Evolutionary conservation across 75 land plant species (phyloP).

Genomic region (Sequoiadendron giganteum): DNA sequence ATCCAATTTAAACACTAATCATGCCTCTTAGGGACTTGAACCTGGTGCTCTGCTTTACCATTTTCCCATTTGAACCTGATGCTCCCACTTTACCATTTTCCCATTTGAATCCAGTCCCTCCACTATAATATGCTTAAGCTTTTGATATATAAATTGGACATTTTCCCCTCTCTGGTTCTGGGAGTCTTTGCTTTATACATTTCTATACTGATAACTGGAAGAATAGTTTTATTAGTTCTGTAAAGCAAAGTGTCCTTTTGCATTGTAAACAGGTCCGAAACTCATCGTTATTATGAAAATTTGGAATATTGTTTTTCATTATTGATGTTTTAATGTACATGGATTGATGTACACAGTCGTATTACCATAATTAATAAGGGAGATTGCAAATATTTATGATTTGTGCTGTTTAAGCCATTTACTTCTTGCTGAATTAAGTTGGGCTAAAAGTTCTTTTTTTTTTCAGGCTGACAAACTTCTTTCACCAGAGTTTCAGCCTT

Average conservation of each 20-base stretch:
- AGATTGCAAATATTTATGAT: background rate
- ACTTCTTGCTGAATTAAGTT: background rate
- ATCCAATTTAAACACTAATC: background rate
- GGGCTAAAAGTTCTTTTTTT: background rate
- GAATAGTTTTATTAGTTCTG: background rate
- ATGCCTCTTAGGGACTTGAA: background rate
- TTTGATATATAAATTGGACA: background rate
- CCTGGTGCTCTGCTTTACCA: background rate
- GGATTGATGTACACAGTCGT: background rate
- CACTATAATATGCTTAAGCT: background rate
- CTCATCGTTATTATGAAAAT: background rate
- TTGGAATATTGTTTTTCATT: background rate
- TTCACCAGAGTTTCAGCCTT: slow-evolving; percentile 94
- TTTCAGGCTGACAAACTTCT: slow-evolving; percentile 93
- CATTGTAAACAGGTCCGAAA: background rate
- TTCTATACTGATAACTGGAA: background rate
- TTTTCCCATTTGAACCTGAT: too few relatives aligned
- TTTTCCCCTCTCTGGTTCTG: background rate
- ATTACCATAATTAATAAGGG: background rate
- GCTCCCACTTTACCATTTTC: background rate
- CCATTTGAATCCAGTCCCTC: too few relatives aligned
- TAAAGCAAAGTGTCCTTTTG: background rate
- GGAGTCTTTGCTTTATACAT: background rate
- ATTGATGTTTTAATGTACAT: background rate
- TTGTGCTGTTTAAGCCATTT: background rate